Percentiles rank a stretch among this genome's conserved stretches.
Conservation (phyloP, 495 filamentous ascomycete species). For the Neurospora sp. region DNA sequence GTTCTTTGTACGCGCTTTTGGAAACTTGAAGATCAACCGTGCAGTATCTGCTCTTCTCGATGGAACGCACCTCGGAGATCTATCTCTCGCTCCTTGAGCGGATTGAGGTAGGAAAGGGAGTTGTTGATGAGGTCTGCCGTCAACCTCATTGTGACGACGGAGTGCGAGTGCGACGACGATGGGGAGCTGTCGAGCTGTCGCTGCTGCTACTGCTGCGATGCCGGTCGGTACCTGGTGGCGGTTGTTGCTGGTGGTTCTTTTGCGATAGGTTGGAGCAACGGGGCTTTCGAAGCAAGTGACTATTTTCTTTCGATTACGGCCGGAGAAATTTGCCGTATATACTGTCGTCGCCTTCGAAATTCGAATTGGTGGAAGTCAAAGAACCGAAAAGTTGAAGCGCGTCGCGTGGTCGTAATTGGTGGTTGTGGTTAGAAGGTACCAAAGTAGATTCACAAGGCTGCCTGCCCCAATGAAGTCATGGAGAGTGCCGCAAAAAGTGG, state of each 20-base stretch:
- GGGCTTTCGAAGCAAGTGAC: background rate
- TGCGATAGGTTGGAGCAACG: background rate
- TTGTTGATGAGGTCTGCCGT: slow-evolving; percentile 85
- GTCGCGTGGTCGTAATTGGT: background rate
- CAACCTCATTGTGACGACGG: slow-evolving; percentile 61
- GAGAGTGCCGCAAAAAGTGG: background rate
- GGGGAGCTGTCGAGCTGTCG: background rate
- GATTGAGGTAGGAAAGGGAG: slow-evolving; percentile 95
- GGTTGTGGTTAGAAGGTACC: background rate
- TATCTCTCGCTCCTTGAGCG: slow-evolving; percentile 93
- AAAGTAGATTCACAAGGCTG: background rate
- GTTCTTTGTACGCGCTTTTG: slow-evolving; percentile 34
- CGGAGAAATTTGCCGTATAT: background rate
- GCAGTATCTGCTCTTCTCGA: slow-evolving; percentile 98
- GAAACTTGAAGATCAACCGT: slow-evolving; percentile 38
- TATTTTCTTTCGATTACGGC: background rate
- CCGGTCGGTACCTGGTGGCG: background rate
- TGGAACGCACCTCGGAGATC: slow-evolving; percentile 95
- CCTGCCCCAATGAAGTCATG: background rate
- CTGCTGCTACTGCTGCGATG: background rate
- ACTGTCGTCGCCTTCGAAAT: background rate
- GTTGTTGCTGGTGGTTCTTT: background rate
- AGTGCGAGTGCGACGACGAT: background rate
- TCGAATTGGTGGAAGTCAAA: background rate
- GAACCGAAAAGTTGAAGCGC: background rate